Percentiles rank a stretch among this genome's conserved stretches.
Conservation (phyloP, 2,329 filamentous ascomycete genomes). For the Alternaria triticina region DNA sequence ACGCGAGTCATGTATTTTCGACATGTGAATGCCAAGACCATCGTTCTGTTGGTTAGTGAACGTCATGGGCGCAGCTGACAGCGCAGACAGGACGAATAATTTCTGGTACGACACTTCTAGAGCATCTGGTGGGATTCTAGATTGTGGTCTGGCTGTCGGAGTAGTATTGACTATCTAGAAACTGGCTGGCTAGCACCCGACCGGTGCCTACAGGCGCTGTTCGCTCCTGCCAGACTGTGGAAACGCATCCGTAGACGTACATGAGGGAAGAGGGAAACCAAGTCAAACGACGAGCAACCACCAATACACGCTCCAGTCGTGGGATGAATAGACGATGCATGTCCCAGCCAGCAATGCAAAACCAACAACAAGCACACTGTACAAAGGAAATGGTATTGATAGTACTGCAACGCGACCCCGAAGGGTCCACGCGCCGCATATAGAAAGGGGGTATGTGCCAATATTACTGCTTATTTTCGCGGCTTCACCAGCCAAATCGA, state of each 20-base stretch:
- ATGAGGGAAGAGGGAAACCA: slow-evolving; percentile 9
- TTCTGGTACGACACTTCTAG: neutral
- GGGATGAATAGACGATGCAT: slow-evolving; percentile 15
- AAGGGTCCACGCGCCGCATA: slow-evolving; percentile 7
- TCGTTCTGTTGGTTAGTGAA: slow-evolving; percentile 4
- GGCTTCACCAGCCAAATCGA: slow-evolving; percentile 13
- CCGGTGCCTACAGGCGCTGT: slow-evolving; percentile 5
- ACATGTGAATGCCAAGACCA: slow-evolving; percentile 38
- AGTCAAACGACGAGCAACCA: slow-evolving; percentile 12
- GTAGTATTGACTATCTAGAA: slow-evolving; percentile 16
- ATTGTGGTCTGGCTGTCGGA: slow-evolving; percentile 1
- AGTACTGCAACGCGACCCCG: slow-evolving; percentile 12
- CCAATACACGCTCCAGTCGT: slow-evolving; percentile 29
- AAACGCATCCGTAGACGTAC: slow-evolving; percentile 2
- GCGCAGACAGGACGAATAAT: neutral
- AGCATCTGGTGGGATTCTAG: neutral
- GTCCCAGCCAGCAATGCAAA: slow-evolving; percentile 42
- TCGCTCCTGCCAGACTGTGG: slow-evolving; percentile 4
- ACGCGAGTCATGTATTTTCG: slow-evolving; percentile 21
- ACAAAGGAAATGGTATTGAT: slow-evolving; percentile 43
- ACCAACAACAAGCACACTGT: slow-evolving; percentile 26
- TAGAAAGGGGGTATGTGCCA: slow-evolving; percentile 34
- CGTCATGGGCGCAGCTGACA: slow-evolving; percentile 7
- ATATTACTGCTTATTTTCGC: slow-evolving; percentile 39
- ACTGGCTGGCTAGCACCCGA: slow-evolving; percentile 1